Conservation (phyloP, 2,329 filamentous ascomycete genomes). For the Venturia oleaginea region DNA sequence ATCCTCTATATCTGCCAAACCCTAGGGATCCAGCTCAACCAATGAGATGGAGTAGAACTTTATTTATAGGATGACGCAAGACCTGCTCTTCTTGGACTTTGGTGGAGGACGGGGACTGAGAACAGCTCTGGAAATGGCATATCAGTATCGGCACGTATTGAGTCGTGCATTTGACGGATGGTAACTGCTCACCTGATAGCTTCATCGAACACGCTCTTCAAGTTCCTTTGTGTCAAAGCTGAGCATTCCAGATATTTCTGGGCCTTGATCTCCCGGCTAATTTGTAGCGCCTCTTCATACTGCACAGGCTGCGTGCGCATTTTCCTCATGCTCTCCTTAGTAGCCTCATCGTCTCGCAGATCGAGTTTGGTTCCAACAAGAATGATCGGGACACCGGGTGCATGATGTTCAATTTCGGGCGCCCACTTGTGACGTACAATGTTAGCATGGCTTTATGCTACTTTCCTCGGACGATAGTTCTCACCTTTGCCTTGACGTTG, state of each 20-base stretch:
- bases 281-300: constrained; percentile 81
- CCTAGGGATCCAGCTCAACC: constrained; percentile 3
- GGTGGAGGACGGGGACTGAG: constrained; percentile 30
- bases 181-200: constrained; percentile 75
- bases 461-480: constrained; percentile 10
- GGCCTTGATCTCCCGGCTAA: constrained; percentile 89
- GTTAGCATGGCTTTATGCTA: not conserved
- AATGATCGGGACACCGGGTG: constrained; percentile 90
- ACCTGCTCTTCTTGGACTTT: constrained; percentile 22
- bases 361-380: constrained; percentile 96
- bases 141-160: not conserved
- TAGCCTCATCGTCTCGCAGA: constrained; percentile 78
- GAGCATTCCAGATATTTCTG: constrained; percentile 99
- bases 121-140: constrained; percentile 25
- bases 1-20: constrained; percentile 5
- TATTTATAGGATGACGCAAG: constrained; percentile 24
- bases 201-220: constrained; percentile 98
- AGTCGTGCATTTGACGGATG: not conserved
- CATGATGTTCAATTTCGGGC: constrained; percentile 95
- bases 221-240: constrained; percentile 86
- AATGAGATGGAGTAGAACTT: not conserved
- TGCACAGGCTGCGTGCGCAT: constrained; percentile 97
- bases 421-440: constrained; percentile 62
- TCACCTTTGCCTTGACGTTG: constrained; percentile 95
- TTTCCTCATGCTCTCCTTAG: constrained; percentile 70